Base-by-base conservation (phyloP, 768 basidiomycete species). In the Suillus subluteus region DNA sequence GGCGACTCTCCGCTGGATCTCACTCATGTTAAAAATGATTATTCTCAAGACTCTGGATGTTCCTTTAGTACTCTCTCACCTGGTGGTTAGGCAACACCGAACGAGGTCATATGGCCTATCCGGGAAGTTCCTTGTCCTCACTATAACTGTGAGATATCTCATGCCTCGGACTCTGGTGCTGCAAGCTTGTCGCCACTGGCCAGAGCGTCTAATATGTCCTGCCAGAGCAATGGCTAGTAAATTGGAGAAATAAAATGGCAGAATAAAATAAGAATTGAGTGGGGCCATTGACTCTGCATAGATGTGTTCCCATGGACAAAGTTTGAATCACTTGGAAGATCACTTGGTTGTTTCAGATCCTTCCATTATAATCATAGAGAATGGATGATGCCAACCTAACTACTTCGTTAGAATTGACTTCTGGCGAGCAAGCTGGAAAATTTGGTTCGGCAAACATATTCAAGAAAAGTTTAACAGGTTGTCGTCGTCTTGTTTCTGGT, bases 1-100 rank as follows among this genome's bases (percentile, higher is more conserved):
- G 55, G 67, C 67, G 15, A 73, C 69, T 58, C n/a, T 74, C 30
- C 38, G 64, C 40, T 65, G 41, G 9, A 9, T 38, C n/a, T 58
- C 58, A 40, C 13, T 40, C 58, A 58, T 58, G 58, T 40, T 4
- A 16, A 23, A 54, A 30, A 23, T 23, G 23, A 8, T 8, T 23
- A 38, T 23, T 38, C 37, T 15, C 55, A 37, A 58, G 16, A 38
- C 7, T 50, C 23, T 52, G 50, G 16, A 52, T n/a, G 6, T 38
- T 58, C n/a, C 56, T 58, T 58, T 23, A 40, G 9, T 58, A 58
- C 48, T n/a, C 23, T 15, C 38, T 58, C 38, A 13, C 23, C 37
- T 23, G 11, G 38, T 38, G 11, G n/a, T n/a, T n/a, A n/a, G n/a
- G n/a, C n/a, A n/a, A n/a, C n/a, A n/a, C n/a, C n/a, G n/a, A n/a